Evolutionary conservation across 2,329 filamentous ascomycete species (phyloP), one percentile per base, ranked within the genome.

Genomic region (Colletotrichum sp.): DNA sequence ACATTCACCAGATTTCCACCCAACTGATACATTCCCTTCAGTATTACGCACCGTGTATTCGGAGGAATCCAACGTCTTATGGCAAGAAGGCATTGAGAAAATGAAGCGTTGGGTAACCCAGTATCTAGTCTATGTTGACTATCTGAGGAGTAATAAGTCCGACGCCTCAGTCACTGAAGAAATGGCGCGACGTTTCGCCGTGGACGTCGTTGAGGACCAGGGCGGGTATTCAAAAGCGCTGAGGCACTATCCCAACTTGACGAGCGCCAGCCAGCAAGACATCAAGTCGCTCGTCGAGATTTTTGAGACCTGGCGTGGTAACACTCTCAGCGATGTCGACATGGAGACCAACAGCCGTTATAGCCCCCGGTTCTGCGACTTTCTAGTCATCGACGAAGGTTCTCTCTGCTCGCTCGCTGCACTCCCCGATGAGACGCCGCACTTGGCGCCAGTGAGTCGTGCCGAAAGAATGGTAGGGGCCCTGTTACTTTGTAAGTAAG

Each of bases 1-100:
- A 18, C 18, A 43, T 43, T 43, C 16, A n/a, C 9, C 0, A 43
- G 38, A 12, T 43, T 43, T 10, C 38, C 9, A n/a, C 5, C 3
- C 1, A 43, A 43, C 18, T 43, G 38, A n/a, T n/a, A 12, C 18
- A 43, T 43, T 1, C 38, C 18, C 38, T n/a, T n/a, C 0, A 43
- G 38, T 43, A 43, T 10, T 43, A 4, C 38, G 38, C 38, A 43
- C 38, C 16, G 18, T 9, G 5, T 43, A 43, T 43, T 43, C 18
- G 18, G 38, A 43, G 0, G 38, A 43, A 43, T 43, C 38, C 18
- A n/a, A 12, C 18, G 38, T 9, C 1, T n/a, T 43, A n/a, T 43
- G 38, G 38, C 38, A 12, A n/a, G 18, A 6, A 10, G 18, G 10
- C 0, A 0, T 43, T 43, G 38, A n/a, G 0, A 43, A 43, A n/a